phyloP scores from a whole-genome alignment of 2,329 filamentous ascomycete genomes.

The Alternaria panax region DNA sequence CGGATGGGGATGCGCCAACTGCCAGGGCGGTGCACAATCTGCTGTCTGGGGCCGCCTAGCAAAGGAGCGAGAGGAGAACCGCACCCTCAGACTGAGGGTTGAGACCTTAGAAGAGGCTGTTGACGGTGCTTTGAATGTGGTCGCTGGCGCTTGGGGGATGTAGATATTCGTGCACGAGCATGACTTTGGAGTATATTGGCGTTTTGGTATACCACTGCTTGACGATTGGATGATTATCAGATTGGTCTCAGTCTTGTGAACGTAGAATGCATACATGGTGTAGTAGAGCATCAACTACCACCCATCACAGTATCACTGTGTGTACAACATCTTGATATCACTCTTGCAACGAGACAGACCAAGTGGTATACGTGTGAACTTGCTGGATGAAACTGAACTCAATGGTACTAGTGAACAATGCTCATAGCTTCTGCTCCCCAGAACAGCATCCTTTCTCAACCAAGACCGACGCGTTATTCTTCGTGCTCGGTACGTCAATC shows the following conservation, averaged over 20 bases:
- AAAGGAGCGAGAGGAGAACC: conserved; percentile 64
- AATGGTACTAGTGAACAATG: neutral
- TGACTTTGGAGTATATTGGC: conserved; percentile 13
- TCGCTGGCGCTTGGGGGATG: conserved; percentile 48
- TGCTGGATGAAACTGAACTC: neutral
- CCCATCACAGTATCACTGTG: neutral
- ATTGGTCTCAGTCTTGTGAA: conserved; percentile 1
- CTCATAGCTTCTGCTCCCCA: conserved; percentile 26
- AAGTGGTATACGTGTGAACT: neutral
- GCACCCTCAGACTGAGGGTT: conserved; percentile 60
- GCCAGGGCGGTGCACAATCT: conserved; percentile 48
- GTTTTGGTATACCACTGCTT: conserved; percentile 10
- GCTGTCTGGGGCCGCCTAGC: conserved; percentile 62
- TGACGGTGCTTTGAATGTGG: conserved; percentile 64
- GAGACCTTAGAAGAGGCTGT: conserved; percentile 62
- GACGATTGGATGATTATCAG: conserved; percentile 1
- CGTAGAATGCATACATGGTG: neutral
- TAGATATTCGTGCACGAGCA: conserved; percentile 15
- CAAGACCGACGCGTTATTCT: conserved; percentile 42
- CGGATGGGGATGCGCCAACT: conserved; percentile 46
- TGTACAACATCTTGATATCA: neutral
- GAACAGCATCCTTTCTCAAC: conserved; percentile 29
- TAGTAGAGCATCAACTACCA: conserved; percentile 2
- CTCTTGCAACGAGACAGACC: neutral
- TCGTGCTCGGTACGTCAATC: conserved; percentile 59